Evolutionary conservation across 1,284 basidiomycete species (phyloP), one percentile per base, ranked within the genome.

Genomic region (Puccinia novopanici): DNA sequence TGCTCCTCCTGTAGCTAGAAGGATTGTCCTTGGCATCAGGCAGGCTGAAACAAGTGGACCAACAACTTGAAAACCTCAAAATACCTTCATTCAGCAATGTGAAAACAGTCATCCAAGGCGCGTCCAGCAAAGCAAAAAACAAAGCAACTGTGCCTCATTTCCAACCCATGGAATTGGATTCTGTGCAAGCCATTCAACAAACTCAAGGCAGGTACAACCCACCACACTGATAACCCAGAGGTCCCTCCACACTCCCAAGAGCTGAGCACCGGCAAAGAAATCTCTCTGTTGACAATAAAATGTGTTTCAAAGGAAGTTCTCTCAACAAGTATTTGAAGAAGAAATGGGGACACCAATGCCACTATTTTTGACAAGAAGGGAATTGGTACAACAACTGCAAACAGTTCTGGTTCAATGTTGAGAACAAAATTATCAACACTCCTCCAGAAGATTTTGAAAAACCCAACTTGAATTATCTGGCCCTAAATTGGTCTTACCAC

Each of bases 301-400:
- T 9, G 5, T 13, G 8, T 1, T 30, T 15, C 37, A 10, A 17
- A 8, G 67, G 67, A 17, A 27, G 22, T 15, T 12, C 42, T 12
- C 42, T 30, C 0, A 50, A 30, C 12, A n/a, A 50, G 0, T 3
- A 8, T 19, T 40, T 70, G 13, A 48, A 27, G 45, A 9, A n/a
- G 2, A 8, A 17, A 30, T 70, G 27, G 8, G 45, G 67, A 3
- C 8, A 70, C 24, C 2, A 22, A 9, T 70, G 67, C 19, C 67
- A 50, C 8, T 70, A 50, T 30, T 70, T 15, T 30, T 24, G 30
- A 30, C 1, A 24, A 22, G n/a, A 15, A 15, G 67, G 67, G 1
- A 42, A 68, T 22, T 48, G 65, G 65, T 68, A 52, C 50, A 52
- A 52, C 50, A 52, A 52, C 19, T 52, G 50, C 50, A 8, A 52